A percentile compares a stretch with the other conserved stretches of the same genome.
phyloP scores from a whole-genome alignment of 2,329 filamentous ascomycete species.

The Phaeosphaeriaceae sp. region DNA sequence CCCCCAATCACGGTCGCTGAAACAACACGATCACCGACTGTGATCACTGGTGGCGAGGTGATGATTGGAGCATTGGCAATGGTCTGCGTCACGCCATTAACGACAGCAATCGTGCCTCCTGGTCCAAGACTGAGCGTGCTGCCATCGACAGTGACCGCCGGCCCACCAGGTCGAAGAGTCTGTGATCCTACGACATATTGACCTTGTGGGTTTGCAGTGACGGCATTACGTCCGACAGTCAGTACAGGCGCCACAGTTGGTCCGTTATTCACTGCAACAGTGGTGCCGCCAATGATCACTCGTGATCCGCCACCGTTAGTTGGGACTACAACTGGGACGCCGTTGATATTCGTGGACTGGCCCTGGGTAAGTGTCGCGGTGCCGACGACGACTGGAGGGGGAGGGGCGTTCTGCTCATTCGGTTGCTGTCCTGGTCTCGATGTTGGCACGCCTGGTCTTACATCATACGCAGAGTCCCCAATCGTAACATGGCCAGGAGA shows the following conservation, averaged over 20 bases:
- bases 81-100: conserved; percentile 44
- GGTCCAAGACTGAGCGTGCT: conserved; percentile 46
- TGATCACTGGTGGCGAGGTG: conserved; percentile 27
- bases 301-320: conserved; percentile 26
- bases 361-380: conserved; percentile 38
- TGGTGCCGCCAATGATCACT: conserved; percentile 40
- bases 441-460: conserved; percentile 26
- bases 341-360: conserved; percentile 40
- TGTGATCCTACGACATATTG: conserved; percentile 44
- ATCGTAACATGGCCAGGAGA: conserved; percentile 21
- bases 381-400: conserved; percentile 33
- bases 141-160: conserved; percentile 45
- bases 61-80: conserved; percentile 26
- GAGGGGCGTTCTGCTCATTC: conserved; percentile 16
- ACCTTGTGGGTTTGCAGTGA: conserved; percentile 43
- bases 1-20: conserved; percentile 34
- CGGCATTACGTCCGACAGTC: conserved; percentile 30
- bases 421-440: conserved; percentile 8
- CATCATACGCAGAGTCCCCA: conserved; percentile 24
- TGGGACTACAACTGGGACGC: conserved; percentile 38
- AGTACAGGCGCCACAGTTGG: conserved; percentile 31
- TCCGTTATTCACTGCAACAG: conserved; percentile 26
- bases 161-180: conserved; percentile 45
- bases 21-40: conserved; percentile 26
- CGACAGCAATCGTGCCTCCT: conserved; percentile 46